Evolutionary conservation across 2,329 filamentous ascomycete genomes (phyloP).

Genomic region (Xylariomycetidae sp.): DNA sequence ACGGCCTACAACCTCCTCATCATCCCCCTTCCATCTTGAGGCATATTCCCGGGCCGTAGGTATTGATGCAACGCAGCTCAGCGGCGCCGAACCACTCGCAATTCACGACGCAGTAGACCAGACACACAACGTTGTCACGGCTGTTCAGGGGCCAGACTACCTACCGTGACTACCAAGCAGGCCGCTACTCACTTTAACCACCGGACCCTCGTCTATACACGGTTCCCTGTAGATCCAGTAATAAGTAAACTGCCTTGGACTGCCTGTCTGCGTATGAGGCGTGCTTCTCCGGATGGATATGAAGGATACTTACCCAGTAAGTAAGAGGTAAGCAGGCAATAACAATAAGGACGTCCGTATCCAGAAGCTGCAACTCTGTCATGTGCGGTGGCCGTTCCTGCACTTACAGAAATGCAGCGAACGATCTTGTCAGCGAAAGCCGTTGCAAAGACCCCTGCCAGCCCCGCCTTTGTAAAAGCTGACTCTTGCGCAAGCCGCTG

Average conservation of each 20-base stretch:
- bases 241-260: too few relatives aligned
- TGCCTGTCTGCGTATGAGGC: background rate
- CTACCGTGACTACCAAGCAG: background rate
- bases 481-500: conserved; percentile 16
- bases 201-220: too few relatives aligned
- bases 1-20: background rate
- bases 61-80: background rate
- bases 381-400: conserved; percentile 1
- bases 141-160: background rate
- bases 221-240: too few relatives aligned
- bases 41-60: too few relatives aligned
- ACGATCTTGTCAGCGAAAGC: conserved; percentile 6
- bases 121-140: background rate
- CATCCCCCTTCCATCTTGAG: too few relatives aligned
- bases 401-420: conserved; percentile 8
- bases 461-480: conserved; percentile 30
- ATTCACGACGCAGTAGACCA: background rate
- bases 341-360: background rate
- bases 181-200: too few relatives aligned
- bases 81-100: background rate
- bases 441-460: conserved; percentile 13
- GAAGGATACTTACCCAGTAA: background rate
- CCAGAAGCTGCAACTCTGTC: background rate
- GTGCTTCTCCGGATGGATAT: background rate
- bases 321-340: background rate